Conservation (phyloP, 495 filamentous ascomycete species). For the Penicillium tannophilum region DNA sequence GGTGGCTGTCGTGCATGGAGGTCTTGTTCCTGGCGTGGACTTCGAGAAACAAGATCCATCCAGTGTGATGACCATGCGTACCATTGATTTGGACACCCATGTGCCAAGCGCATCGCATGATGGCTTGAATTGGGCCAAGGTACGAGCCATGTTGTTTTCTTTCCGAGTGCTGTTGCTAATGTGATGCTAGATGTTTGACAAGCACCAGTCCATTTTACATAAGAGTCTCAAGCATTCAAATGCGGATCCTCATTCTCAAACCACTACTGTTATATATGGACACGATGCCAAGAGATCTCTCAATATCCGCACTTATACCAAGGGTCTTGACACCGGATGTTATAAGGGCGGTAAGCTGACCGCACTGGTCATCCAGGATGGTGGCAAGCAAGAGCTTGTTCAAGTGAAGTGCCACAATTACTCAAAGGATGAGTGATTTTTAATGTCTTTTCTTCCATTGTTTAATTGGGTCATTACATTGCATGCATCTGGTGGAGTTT, state of each 20-base stretch:
- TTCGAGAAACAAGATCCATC: constrained; percentile 76
- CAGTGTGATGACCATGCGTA: constrained; percentile 90
- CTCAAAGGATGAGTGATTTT: constrained; percentile 10
- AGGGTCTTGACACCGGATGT: constrained; percentile 84
- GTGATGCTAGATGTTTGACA: constrained; percentile 55
- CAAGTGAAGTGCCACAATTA: constrained; percentile 41
- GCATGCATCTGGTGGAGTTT: constrained; percentile 5
- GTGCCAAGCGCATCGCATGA: constrained; percentile 59
- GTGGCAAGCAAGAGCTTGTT: constrained; percentile 40
- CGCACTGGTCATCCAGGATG: constrained; percentile 69
- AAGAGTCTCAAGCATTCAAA: constrained; percentile 24
- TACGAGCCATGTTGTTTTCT: constrained; percentile 28
- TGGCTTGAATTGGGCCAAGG: constrained; percentile 69
- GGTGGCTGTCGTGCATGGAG: constrained; percentile 80
- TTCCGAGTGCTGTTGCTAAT: not conserved
- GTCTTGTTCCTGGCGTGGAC: constrained; percentile 71
- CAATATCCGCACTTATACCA: constrained; percentile 67
- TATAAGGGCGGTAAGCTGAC: constrained; percentile 72
- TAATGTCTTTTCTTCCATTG: not conserved
- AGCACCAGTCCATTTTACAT: constrained; percentile 48
- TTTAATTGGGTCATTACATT: not conserved
- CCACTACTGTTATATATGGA: constrained; percentile 74
- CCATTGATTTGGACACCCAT: constrained; percentile 63
- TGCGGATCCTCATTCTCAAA: constrained; percentile 25
- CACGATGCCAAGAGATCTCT: constrained; percentile 79